Percentiles rank a stretch among this genome's conserved stretches.
Conservation (phyloP, 257 asterid genomes). For the Nicotiana paniculata region DNA sequence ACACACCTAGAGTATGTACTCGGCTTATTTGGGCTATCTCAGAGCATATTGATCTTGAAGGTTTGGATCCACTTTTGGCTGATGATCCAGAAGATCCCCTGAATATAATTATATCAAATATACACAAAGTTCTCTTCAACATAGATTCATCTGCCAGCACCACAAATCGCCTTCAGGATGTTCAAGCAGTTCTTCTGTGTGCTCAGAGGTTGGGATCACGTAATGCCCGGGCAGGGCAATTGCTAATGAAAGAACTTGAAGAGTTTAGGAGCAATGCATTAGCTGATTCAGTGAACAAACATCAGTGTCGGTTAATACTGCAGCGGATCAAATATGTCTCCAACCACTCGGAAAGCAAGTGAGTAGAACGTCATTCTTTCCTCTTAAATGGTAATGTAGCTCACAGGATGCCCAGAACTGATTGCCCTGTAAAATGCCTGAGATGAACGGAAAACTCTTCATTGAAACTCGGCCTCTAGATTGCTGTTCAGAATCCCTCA, state of each 20-base stretch:
- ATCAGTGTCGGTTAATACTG: slow-evolving; percentile 70
- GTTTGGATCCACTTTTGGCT: slow-evolving; percentile 82
- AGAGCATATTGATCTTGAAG: slow-evolving; percentile 80
- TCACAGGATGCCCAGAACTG: not conserved
- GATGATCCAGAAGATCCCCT: slow-evolving; percentile 87
- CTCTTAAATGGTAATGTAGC: slow-evolving; percentile 3
- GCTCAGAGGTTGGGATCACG: slow-evolving; percentile 85
- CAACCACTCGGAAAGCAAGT: slow-evolving; percentile 70
- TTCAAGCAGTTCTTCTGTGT: slow-evolving; percentile 85
- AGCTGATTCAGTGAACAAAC: slow-evolving; percentile 92
- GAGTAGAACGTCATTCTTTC: slow-evolving; percentile 24
- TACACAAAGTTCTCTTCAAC: slow-evolving; percentile 66
- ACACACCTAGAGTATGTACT: slow-evolving; percentile 66
- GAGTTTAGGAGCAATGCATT: slow-evolving; percentile 59
- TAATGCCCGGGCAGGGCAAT: slow-evolving; percentile 74
- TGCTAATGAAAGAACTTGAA: slow-evolving; percentile 79
- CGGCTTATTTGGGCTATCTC: slow-evolving; percentile 87
- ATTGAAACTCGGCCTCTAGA: not conserved
- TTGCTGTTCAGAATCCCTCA: not conserved
- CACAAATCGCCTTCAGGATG: slow-evolving; percentile 77
- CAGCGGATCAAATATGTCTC: slow-evolving; percentile 72
- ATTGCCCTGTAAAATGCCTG: not conserved
- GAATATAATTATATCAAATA: slow-evolving; percentile 58
- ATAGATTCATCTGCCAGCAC: slow-evolving; percentile 62
- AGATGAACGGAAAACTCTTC: not conserved